Base-by-base conservation (phyloP, 106 monocot genomes). In the Dendrobium catenatum region DNA sequence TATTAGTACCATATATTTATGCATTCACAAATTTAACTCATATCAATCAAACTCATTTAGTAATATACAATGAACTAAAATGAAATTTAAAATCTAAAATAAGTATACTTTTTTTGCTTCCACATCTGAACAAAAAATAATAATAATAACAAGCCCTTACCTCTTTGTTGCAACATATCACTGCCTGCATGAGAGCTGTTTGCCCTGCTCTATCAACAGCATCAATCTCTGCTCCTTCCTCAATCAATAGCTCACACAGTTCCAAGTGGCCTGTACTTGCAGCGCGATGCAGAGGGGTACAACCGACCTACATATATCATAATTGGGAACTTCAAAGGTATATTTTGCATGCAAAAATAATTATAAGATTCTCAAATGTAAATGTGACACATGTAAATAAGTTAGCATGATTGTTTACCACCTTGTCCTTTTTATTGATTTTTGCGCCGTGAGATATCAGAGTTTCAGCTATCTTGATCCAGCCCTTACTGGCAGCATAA, bases 401-500 rank as follows among this genome's bases (percentile, higher is more conserved):
- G 16, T 79, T n/a, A 4, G 26, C 20, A 42, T 16, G 74, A 43
- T 6, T 74, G 46, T 42, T 51, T 27, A 76, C 79, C 9, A 91
- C 98, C 89, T 91, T 89, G 77, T 98, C 94, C 81, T 98, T 98
- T 75, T 75, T 75, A 88, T 98, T 98, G 77, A 98, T 46, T 27
- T 93, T 90, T 83, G 94, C 89, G 82, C 93, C 93, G 79, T 88
- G 89, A 29, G 89, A 78, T 75, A 98, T 87, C 40, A 98, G 81
- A 46, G 80, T 87, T 80, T 95, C 95, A 70, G 98, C 95, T 58
- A 95, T 88, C 85, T 91, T 88, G 41, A 86, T 20, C 89, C 89
- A 80, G n/a, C 98, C 98, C 81, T 98, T 98, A 78, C 98, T 98
- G 31, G 98, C 90, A 82, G 95, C 98, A 86, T 98, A 98, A 86